Conservation (phyloP, 805 yeast genomes). For the Nakazawaea siamensis region DNA sequence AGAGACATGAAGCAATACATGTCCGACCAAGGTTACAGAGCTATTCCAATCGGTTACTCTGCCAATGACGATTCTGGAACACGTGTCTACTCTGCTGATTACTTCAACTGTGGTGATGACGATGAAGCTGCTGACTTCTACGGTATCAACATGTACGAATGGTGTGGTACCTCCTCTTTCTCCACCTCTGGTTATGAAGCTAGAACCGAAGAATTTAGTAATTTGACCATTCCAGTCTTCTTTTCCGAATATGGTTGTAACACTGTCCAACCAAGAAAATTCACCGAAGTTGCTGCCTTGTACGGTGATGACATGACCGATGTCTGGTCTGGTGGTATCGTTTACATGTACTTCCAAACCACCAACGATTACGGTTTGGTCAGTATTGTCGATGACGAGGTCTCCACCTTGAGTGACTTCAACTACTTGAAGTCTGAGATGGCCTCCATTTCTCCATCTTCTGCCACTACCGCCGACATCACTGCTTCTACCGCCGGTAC, state of each 20-base stretch:
- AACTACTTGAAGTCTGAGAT: slow-evolving; percentile 55
- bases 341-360: slow-evolving; percentile 79
- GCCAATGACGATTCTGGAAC: slow-evolving; percentile 68
- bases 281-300: slow-evolving; percentile 62
- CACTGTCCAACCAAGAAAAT: slow-evolving; percentile 57
- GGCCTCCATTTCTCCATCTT: slow-evolving; percentile 43
- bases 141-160: slow-evolving; percentile 85
- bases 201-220: slow-evolving; percentile 55
- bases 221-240: slow-evolving; percentile 65
- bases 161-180: slow-evolving; percentile 69
- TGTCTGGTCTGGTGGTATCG: slow-evolving; percentile 89
- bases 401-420: slow-evolving; percentile 57
- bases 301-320: slow-evolving; percentile 66
- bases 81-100: slow-evolving; percentile 62
- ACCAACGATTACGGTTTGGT: slow-evolving; percentile 71
- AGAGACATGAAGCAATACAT: slow-evolving; percentile 73
- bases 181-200: slow-evolving; percentile 53
- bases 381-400: slow-evolving; percentile 35
- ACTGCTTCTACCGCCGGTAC: slow-evolving; percentile 32
- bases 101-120: slow-evolving; percentile 65
- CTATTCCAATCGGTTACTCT: slow-evolving; percentile 76
- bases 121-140: slow-evolving; percentile 69
- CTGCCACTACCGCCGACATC: slow-evolving; percentile 30
- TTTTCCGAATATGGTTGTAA: slow-evolving; percentile 85
- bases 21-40: slow-evolving; percentile 48